Evolutionary conservation across 1,284 basidiomycete genomes (phyloP).

Genomic region (Apiotrichum siamense): DNA sequence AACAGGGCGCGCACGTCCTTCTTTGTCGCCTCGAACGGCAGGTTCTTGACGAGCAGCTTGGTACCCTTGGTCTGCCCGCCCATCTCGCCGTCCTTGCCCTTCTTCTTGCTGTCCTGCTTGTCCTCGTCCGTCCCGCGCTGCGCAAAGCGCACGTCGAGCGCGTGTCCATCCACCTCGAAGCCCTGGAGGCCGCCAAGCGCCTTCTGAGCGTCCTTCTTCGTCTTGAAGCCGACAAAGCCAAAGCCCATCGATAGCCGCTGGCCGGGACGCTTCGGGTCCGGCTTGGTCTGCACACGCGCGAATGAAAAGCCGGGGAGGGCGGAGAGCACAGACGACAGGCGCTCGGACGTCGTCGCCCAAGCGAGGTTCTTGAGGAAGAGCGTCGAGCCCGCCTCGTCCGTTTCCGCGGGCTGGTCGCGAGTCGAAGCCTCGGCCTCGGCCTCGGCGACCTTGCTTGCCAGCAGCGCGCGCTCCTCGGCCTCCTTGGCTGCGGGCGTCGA

Average conservation of each 20-base stretch:
- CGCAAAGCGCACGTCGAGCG: constrained; percentile 77
- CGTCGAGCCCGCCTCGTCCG: constrained; percentile 65
- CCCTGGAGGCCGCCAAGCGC: constrained; percentile 77
- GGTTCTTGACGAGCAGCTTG: constrained; percentile 94
- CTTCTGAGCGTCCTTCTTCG: constrained; percentile 62
- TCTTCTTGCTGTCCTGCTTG: constrained; percentile 45
- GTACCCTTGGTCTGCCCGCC: constrained; percentile 56
- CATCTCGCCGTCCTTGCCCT: constrained; percentile 22
- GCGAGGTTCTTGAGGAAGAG: constrained; percentile 93
- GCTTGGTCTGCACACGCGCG: constrained; percentile 85
- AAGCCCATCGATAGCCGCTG: constrained; percentile 82
- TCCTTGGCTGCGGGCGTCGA: constrained; percentile 29
- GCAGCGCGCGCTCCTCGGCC: constrained; percentile 47
- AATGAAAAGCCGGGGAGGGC: constrained; percentile 76
- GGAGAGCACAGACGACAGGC: constrained; percentile 66
- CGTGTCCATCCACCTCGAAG: constrained; percentile 80
- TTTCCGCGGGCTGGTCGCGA: constrained; percentile 49
- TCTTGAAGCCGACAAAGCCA: constrained; percentile 89
- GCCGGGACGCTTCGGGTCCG: constrained; percentile 66
- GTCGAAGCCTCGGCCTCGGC: constrained; percentile 18
- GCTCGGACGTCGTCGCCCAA: constrained; percentile 77
- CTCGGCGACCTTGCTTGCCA: constrained; percentile 26
- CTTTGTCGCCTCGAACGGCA: constrained; percentile 93
- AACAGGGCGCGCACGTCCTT: constrained; percentile 86
- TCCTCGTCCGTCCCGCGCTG: constrained; percentile 70